Base-by-base conservation (phyloP, 768 basidiomycete genomes). In the Thelephora ganbajun region DNA sequence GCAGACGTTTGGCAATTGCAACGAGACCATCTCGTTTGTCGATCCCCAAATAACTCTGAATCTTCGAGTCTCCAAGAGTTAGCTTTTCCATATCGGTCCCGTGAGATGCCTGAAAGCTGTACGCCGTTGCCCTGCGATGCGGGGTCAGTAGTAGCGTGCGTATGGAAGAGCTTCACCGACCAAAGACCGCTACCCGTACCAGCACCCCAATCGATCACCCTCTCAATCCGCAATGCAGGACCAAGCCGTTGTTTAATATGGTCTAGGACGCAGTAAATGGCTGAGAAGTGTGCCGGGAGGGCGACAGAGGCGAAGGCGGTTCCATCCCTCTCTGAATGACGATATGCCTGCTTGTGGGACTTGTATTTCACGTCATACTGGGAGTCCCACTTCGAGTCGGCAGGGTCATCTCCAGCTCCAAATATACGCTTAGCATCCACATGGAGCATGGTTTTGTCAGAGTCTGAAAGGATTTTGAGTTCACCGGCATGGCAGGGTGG, bases 221-320 rank as follows among this genome's bases (percentile, higher is more conserved):
- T 71, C 22, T 78, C 66, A 47, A 77, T 67, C 30, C 64, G 63
- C 77, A 73, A 85, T n/a, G 69, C 68, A 6, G 69, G 60, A n/a
- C 75, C 80, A 34, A 90, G 54, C 47, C 89, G 69, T 43, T 66
- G 70, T 50, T 74, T 80, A 34, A 79, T 54, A 52, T 88, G 80
- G 43, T 74, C 67, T 14, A 93, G 63, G 5, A 92, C 86, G n/a
- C 82, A 68, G 44, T 66, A 71, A 45, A 91, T 83, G 2, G 80
- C 87, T 42, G 87, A 76, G 60, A 85, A 93, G 64, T 91, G 84
- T 2, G 81, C 78, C 1, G 90, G 90, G 53, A 93, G 72, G n/a
- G 80, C 83, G 44, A 92, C 72, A 11, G 85, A 79, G 12, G 83
- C 82, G 59, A 91, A 93, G 4, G 90, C 90, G 20, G 83, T 79